Conservation (phyloP, 2,329 filamentous ascomycete genomes). For the Aureobasidium sp. region DNA sequence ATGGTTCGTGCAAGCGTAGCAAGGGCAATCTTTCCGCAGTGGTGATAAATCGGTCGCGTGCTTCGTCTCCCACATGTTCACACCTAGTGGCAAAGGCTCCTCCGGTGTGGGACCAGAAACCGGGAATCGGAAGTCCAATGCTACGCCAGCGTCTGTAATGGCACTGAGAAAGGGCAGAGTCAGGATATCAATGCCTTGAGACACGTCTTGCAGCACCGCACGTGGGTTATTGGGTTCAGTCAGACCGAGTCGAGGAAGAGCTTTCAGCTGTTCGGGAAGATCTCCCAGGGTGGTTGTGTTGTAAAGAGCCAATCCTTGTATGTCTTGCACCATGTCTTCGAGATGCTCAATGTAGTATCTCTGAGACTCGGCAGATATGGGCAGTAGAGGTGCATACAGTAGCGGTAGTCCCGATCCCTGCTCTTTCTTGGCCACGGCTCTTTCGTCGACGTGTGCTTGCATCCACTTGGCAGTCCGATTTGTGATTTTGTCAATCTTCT, state of each 20-base stretch:
- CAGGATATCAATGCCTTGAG: slow-evolving; percentile 71
- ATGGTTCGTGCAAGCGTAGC: slow-evolving; percentile 77
- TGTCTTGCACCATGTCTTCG: slow-evolving; percentile 48
- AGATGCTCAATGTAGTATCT: slow-evolving; percentile 71
- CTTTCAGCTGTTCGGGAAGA: slow-evolving; percentile 51
- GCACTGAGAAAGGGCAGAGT: slow-evolving; percentile 65
- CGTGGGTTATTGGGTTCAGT: slow-evolving; percentile 64
- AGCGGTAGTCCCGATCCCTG: slow-evolving; percentile 34
- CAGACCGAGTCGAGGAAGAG: slow-evolving; percentile 67
- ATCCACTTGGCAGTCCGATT: slow-evolving; percentile 81
- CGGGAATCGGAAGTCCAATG: slow-evolving; percentile 71
- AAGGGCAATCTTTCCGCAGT: slow-evolving; percentile 57
- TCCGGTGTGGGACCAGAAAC: slow-evolving; percentile 17
- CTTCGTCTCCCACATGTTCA: slow-evolving; percentile 64
- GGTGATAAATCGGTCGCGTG: slow-evolving; percentile 58
- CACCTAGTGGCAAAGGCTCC: slow-evolving; percentile 49
- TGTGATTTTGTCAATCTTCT: slow-evolving; percentile 73
- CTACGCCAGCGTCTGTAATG: slow-evolving; percentile 77
- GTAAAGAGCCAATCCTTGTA: slow-evolving; percentile 72
- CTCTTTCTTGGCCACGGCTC: slow-evolving; percentile 5
- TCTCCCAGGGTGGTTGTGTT: slow-evolving; percentile 61
- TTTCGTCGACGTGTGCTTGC: slow-evolving; percentile 50
- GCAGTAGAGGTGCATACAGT: slow-evolving; percentile 59
- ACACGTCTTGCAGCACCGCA: slow-evolving; percentile 65
- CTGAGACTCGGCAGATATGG: slow-evolving; percentile 66